Percentiles rank a stretch among this genome's conserved stretches.
Evolutionary conservation across 176 grass and related monocot genomes (phyloP).

Genomic region (Rhynchospora pubera): DNA sequence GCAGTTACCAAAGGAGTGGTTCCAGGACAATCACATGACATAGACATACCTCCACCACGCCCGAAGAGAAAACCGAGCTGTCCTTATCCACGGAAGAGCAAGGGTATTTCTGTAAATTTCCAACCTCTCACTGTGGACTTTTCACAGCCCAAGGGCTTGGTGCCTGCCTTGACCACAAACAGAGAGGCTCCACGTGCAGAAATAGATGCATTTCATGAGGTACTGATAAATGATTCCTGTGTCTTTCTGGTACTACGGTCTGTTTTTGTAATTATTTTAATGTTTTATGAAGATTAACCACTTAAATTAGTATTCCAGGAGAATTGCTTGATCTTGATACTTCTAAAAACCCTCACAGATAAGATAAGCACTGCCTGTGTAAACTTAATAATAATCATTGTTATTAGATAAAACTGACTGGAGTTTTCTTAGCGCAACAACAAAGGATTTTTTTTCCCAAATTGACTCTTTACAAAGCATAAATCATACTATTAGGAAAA

Average conservation of each 20-base stretch:
- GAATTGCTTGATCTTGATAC: not conserved
- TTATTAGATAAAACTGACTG: no score
- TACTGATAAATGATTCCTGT: slow-evolving; percentile 18
- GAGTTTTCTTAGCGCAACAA: no score
- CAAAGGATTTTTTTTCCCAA: no score
- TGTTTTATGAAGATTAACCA: not conserved
- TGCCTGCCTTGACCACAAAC: slow-evolving; percentile 18
- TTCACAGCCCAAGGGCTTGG: slow-evolving; percentile 6
- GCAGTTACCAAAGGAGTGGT: slow-evolving; percentile 62
- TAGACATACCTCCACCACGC: slow-evolving; percentile 89
- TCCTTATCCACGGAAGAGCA: slow-evolving; percentile 81
- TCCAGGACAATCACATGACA: slow-evolving; percentile 69
- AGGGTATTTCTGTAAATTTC: slow-evolving; percentile 21
- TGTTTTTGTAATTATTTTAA: no score
- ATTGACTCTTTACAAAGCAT: no score
- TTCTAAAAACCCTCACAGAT: no score
- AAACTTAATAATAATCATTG: no score
- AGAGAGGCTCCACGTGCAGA: slow-evolving; percentile 29
- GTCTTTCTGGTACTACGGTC: no score
- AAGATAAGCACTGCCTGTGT: no score
- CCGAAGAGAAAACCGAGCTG: slow-evolving; percentile 90
- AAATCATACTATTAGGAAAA: no score
- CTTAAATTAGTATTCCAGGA: not conserved
- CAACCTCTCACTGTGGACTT: slow-evolving; percentile 25
- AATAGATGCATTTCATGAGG: slow-evolving; percentile 42